Percentiles rank a stretch among this genome's conserved stretches.
These are phyloP conservation scores for Colletotrichum sp. DNA, from an alignment of 2,329 filamentous ascomycete species.

Conservation along the genomic window DNA sequence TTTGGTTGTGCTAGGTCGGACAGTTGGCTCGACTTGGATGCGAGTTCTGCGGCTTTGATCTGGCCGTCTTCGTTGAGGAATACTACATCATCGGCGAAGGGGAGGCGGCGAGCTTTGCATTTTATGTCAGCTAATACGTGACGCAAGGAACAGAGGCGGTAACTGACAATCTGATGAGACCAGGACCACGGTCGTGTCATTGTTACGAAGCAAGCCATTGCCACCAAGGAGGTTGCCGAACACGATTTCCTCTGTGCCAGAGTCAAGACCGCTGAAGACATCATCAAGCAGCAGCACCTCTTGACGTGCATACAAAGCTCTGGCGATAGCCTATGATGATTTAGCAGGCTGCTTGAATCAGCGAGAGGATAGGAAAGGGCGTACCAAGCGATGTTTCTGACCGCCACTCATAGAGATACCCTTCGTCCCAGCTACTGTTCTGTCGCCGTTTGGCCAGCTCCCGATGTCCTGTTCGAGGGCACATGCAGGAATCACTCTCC, in stretches of 20 bases:
- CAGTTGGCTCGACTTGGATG: background rate
- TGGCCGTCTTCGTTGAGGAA: conserved; percentile 1
- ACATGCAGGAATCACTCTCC: conserved; percentile 36
- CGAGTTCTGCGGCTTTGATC: background rate
- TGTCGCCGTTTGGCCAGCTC: conserved; percentile 34
- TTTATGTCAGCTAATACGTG: background rate
- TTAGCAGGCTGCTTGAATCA: background rate
- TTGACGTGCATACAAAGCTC: conserved; percentile 33
- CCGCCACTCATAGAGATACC: conserved; percentile 43
- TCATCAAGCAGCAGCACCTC: conserved; percentile 32
- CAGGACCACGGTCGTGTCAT: conserved; percentile 24
- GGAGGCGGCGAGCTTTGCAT: conserved; percentile 11
- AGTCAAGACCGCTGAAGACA: conserved; percentile 36
- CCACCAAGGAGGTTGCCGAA: conserved; percentile 28
- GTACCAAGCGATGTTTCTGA: conserved; percentile 35
- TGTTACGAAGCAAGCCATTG: conserved; percentile 25
- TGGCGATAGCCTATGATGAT: conserved; percentile 26
- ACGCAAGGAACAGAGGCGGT: fast-evolving
- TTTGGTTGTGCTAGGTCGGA: background rate
- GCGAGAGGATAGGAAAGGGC: background rate
- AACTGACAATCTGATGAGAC: conserved; percentile 16
- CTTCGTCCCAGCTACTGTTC: conserved; percentile 37
- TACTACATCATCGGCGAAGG: conserved; percentile 13
- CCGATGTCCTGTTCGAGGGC: conserved; percentile 34
- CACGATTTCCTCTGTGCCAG: conserved; percentile 27